A percentile compares a stretch with the other conserved stretches of the same genome.
phyloP scores from a whole-genome alignment of 2,329 filamentous ascomycete genomes.

The Pezicula carpinea region DNA sequence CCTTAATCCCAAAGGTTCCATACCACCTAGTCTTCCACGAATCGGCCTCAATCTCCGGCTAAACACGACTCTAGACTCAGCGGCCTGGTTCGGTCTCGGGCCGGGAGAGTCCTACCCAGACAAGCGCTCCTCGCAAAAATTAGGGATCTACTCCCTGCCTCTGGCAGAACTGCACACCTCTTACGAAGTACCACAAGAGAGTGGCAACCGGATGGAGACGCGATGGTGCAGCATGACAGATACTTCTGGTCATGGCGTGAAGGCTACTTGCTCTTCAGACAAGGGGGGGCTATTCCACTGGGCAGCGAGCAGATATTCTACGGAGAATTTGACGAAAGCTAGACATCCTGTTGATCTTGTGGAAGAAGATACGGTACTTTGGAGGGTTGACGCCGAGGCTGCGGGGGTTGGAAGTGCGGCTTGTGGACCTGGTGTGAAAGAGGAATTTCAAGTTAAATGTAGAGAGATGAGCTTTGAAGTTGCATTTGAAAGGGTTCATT shows the following conservation, averaged over 20 bases:
- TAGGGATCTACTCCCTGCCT: slow-evolving; percentile 46
- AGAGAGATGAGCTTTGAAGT: slow-evolving; percentile 39
- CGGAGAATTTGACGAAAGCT: slow-evolving; percentile 49
- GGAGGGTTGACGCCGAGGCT: slow-evolving; percentile 38
- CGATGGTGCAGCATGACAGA: slow-evolving; percentile 43
- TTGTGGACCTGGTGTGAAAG: slow-evolving; percentile 43
- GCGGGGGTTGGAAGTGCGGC: slow-evolving; percentile 45
- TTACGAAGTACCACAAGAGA: slow-evolving; percentile 67
- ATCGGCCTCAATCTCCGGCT: slow-evolving; percentile 56
- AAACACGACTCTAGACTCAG: slow-evolving; percentile 38
- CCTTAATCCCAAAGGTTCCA: slow-evolving; percentile 41
- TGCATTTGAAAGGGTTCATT: slow-evolving; percentile 28
- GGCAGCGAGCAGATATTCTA: slow-evolving; percentile 40
- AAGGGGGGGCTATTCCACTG: slow-evolving; percentile 20
- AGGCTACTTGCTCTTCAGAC: background rate
- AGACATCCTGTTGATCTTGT: slow-evolving; percentile 60
- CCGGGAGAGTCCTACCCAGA: slow-evolving; percentile 64
- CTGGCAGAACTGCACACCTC: slow-evolving; percentile 50
- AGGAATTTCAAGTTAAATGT: slow-evolving; percentile 39
- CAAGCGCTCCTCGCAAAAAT: slow-evolving; percentile 54
- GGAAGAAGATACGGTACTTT: slow-evolving; percentile 37
- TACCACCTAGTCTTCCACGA: slow-evolving; percentile 52
- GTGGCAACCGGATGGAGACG: slow-evolving; percentile 57
- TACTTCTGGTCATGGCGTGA: slow-evolving; percentile 13
- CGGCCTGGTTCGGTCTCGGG: slow-evolving; percentile 63